Conservation (phyloP, 2,329 filamentous ascomycete genomes). For the Penicillium digitatum region DNA sequence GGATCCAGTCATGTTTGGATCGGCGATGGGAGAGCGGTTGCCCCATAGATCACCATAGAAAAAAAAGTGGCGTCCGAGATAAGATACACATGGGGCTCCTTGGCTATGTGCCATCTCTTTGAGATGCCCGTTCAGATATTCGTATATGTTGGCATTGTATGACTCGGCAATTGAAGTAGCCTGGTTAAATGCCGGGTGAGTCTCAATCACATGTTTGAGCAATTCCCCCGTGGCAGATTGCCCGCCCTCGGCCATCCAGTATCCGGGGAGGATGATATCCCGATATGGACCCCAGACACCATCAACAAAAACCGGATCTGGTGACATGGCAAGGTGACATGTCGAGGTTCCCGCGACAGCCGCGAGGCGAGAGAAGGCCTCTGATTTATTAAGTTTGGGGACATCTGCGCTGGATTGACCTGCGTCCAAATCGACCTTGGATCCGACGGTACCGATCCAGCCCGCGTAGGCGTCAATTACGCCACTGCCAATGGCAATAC, state of each 20-base stretch:
- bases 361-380: constrained; percentile 88
- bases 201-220: constrained; percentile 89
- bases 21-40: constrained; percentile 85
- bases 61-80: constrained; percentile 90
- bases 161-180: constrained; percentile 74
- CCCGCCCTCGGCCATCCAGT: constrained; percentile 96
- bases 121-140: constrained; percentile 87
- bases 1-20: constrained; percentile 83
- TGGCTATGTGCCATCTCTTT: constrained; percentile 66
- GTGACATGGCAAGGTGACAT: constrained; percentile 94
- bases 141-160: constrained; percentile 85
- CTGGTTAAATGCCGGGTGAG: constrained; percentile 83
- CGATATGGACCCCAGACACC: constrained; percentile 97
- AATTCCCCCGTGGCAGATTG: constrained; percentile 95
- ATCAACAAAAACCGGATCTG: constrained; percentile 84
- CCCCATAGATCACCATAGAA: constrained; percentile 97
- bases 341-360: constrained; percentile 96
- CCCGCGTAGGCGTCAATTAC: constrained; percentile 98
- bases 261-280: constrained; percentile 84
- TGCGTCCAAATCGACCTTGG: constrained; percentile 73
- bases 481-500: constrained; percentile 89
- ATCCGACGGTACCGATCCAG: constrained; percentile 98
- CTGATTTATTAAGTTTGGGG: constrained; percentile 78
- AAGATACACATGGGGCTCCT: constrained; percentile 72
- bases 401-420: constrained; percentile 64